Conservation (phyloP, 306 rosid species). For the Elaeagnus macrophylla region DNA sequence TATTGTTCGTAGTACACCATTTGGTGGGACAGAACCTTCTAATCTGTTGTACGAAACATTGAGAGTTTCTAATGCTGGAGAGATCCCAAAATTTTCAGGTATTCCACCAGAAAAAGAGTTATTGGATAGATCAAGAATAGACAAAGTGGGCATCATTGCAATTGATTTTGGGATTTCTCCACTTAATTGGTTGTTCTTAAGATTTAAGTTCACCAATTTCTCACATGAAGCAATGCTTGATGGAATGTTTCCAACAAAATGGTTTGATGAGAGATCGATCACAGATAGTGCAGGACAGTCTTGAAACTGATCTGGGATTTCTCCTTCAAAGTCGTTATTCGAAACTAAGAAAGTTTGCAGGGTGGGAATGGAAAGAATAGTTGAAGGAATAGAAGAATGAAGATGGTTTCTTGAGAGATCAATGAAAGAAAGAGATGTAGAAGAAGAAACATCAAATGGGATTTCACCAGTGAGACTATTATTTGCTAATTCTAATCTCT, state of each 20-base stretch:
- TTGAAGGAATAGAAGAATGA: slow-evolving; percentile 74
- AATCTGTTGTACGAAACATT: slow-evolving; percentile 78
- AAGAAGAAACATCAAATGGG: slow-evolving; percentile 68
- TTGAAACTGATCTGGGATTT: slow-evolving; percentile 77
- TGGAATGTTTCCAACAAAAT: slow-evolving; percentile 64
- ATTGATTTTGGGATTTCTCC: slow-evolving; percentile 73
- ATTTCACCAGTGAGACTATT: slow-evolving; percentile 76
- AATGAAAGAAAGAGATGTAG: slow-evolving; percentile 85
- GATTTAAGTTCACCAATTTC: slow-evolving; percentile 71
- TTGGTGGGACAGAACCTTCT: slow-evolving; percentile 69
- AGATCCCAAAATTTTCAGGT: slow-evolving; percentile 70
- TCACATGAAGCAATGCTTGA: slow-evolving; percentile 79
- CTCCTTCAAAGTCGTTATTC: slow-evolving; percentile 57
- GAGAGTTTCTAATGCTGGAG: slow-evolving; percentile 83
- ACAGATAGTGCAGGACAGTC: slow-evolving; percentile 77
- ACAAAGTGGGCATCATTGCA: slow-evolving; percentile 67
- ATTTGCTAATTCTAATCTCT: slow-evolving; percentile 87
- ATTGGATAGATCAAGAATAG: slow-evolving; percentile 84
- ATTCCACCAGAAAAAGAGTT: slow-evolving; percentile 81
- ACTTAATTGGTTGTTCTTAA: slow-evolving; percentile 58
- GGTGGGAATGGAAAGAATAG: slow-evolving; percentile 64
- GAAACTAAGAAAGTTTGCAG: slow-evolving; percentile 73
- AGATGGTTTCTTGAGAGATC: slow-evolving; percentile 67
- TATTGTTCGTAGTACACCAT: slow-evolving; percentile 71
- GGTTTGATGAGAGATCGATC: slow-evolving; percentile 79